A percentile compares a stretch with the other conserved stretches of the same genome.
Conservation (phyloP, 495 filamentous ascomycete genomes). For the Penicillium crystallinum region DNA sequence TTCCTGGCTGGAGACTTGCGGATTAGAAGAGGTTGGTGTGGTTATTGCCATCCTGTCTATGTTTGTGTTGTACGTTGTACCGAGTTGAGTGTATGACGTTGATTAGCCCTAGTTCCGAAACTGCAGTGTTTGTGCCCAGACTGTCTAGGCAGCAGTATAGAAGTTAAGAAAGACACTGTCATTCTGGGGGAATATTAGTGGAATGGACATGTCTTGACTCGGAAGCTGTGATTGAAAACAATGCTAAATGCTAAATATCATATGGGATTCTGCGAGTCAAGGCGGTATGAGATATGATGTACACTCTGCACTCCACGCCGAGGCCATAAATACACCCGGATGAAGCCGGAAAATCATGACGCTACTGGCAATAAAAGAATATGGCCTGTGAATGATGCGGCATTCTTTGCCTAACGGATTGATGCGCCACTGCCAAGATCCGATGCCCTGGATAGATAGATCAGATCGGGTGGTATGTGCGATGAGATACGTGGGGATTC, state of each 20-base stretch:
- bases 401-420: neutral
- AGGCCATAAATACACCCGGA: too few species aligned
- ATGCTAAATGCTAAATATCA: too few species aligned
- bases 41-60: neutral
- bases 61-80: neutral
- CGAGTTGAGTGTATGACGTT: neutral
- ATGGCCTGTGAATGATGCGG: neutral
- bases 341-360: too few species aligned
- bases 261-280: too few species aligned
- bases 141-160: neutral
- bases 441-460: neutral
- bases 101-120: neutral
- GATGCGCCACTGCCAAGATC: neutral
- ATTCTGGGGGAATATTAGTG: neutral
- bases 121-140: neutral
- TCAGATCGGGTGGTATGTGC: constrained; percentile 10
- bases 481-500: neutral
- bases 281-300: too few species aligned
- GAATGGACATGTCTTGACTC: too few species aligned
- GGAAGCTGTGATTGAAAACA: too few species aligned
- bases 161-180: neutral
- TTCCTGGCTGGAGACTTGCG: neutral
- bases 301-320: too few species aligned
- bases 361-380: too few species aligned
- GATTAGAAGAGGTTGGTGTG: neutral